phyloP scores from a whole-genome alignment of 2,329 filamentous ascomycete species.

The Trichoderma semiorbis region DNA sequence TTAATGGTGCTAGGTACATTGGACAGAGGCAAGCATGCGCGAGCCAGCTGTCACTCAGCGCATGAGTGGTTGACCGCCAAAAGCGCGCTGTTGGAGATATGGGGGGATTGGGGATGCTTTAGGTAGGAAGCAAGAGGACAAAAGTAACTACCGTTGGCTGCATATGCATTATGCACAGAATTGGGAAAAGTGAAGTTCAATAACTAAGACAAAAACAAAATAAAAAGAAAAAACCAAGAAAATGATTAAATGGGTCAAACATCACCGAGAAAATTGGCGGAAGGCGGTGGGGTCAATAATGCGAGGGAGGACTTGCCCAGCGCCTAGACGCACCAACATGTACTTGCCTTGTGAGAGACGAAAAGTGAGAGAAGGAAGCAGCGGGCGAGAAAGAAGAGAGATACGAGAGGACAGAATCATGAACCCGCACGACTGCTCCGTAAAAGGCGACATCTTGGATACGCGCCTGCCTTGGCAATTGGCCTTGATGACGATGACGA shows the following conservation, averaged over 20 bases:
- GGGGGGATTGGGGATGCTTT: neutral
- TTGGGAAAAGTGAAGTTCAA: neutral
- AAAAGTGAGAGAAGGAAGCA: neutral
- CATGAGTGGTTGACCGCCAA: constrained; percentile 11
- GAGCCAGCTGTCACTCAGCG: constrained; percentile 8
- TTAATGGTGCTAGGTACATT: constrained; percentile 3
- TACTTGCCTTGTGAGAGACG: neutral
- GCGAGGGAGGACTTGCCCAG: neutral
- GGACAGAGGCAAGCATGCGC: neutral
- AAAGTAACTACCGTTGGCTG: neutral
- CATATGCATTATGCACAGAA: constrained; percentile 13
- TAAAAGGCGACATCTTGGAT: neutral
- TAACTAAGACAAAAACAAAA: neutral
- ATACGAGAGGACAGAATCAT: neutral
- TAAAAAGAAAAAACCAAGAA: neutral
- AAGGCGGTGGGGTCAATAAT: neutral
- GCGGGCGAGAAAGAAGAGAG: neutral
- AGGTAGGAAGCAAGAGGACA: neutral
- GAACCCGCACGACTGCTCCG: neutral
- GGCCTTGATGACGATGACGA: constrained; percentile 12
- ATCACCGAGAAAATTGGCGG: neutral
- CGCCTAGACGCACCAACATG: neutral
- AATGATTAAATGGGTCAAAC: neutral
- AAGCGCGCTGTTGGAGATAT: neutral
- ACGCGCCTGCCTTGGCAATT: constrained; percentile 6